phyloP scores from a whole-genome alignment of 2,329 filamentous ascomycete species.

The Penicillium sp. region DNA sequence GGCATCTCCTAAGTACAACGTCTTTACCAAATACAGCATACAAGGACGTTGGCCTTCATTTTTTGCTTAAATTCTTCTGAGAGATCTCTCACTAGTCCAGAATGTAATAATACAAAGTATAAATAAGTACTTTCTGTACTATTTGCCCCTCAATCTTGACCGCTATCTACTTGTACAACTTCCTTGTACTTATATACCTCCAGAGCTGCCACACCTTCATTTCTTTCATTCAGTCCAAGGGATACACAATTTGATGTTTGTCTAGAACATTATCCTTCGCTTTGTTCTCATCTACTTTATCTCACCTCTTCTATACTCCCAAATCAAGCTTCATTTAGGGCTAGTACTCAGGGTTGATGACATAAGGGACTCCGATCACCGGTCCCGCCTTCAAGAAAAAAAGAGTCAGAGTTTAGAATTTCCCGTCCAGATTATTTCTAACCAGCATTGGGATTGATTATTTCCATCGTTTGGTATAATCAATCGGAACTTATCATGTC shows the following conservation, averaged over 20 bases:
- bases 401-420: slow-evolving; percentile 20
- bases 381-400: slow-evolving; percentile 29
- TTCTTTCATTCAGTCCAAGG: neutral
- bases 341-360: slow-evolving; percentile 32
- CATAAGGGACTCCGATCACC: slow-evolving; percentile 35
- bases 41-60: neutral
- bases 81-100: neutral
- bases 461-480: slow-evolving; percentile 1
- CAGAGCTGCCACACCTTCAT: neutral
- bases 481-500: slow-evolving; percentile 25
- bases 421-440: slow-evolving; percentile 2
- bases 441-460: slow-evolving; percentile 5
- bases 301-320: neutral
- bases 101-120: neutral
- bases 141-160: neutral
- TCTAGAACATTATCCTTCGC: too few species aligned
- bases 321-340: slow-evolving; percentile 19
- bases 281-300: neutral
- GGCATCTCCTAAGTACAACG: too few species aligned
- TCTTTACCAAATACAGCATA: neutral
- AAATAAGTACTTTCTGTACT: neutral
- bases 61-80: neutral
- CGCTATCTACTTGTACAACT: neutral
- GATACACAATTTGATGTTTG: neutral
- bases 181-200: neutral